Conservation (phyloP, 2,329 filamentous ascomycete species). For the Pseudocercospora eumusae region DNA sequence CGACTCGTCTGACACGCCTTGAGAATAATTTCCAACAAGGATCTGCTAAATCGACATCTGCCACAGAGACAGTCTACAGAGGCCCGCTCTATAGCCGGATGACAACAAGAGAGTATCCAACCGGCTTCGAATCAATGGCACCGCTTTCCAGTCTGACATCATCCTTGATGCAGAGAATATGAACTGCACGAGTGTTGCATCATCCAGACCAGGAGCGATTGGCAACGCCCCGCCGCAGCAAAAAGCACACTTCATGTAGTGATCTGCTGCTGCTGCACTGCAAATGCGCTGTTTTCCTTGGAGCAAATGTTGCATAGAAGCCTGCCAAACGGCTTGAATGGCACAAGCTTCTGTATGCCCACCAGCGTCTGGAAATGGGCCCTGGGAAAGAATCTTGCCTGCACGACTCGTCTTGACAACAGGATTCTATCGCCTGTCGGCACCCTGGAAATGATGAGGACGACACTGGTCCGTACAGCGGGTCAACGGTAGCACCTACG, state of each 20-base stretch:
- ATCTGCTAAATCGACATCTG: background rate
- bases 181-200: background rate
- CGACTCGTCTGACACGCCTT: conserved; percentile 11
- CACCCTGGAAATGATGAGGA: background rate
- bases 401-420: background rate
- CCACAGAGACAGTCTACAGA: background rate
- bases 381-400: no score
- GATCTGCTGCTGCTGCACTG: background rate
- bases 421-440: background rate
- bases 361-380: background rate
- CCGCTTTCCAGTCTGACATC: background rate
- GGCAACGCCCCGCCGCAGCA: background rate
- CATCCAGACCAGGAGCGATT: background rate
- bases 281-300: background rate
- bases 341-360: background rate
- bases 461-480: background rate
- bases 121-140: background rate
- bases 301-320: background rate
- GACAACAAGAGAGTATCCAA: background rate
- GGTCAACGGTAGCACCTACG: background rate
- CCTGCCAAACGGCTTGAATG: background rate
- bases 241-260: background rate
- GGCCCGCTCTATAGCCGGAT: background rate
- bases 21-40: conserved; percentile 7
- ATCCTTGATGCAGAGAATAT: background rate